Evolutionary conservation across 179 eudicot genomes (phyloP), one percentile per base, ranked within the genome.

Genomic region (Heliamphora pulchella): DNA sequence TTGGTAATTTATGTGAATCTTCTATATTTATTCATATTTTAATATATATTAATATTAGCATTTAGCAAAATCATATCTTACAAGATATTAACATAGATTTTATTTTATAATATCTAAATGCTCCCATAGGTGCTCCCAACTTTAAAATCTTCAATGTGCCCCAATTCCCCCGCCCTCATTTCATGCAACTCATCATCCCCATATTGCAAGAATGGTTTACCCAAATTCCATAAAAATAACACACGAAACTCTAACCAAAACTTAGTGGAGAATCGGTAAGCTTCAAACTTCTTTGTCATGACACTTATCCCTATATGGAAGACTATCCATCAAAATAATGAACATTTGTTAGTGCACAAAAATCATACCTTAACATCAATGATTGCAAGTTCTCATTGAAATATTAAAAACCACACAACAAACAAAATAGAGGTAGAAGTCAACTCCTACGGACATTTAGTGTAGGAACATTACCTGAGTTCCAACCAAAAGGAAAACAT

Each of bases 401-500:
- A 22, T 20, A 53, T 13, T 31, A 31, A 11, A 44, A 47, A 77
- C 9, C 61, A 11, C 2, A 51, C n/a, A 51, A 39, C n/a, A 73
- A 22, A 51, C 6, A 20, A 43, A 2, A 8, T 51, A 22, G 53
- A 73, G 61, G 53, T 7, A 5, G 39, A 11, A 53, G 22, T 51
- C 4, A 7, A 73, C 41, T 5, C 10, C 17, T 14, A 14, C 11
- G 5, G 3, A 73, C 44, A 51, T 53, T 10, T 6, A 31, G 71
- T 58, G 46, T 15, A 77, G 61, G 59, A 46, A 47, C 20, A 39
- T 15, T 91, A 96, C 99, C 99, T 96, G 99, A 76, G 97, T 89
- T 75, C 98, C 99, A 83, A 96, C 91, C 68, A 96, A 88, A 85
- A 96, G 99, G 71, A 96, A 90, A 79, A 82, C 86, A 87, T 96